phyloP scores from a whole-genome alignment of 768 basidiomycete species.

The Flagelloscypha sp. region DNA sequence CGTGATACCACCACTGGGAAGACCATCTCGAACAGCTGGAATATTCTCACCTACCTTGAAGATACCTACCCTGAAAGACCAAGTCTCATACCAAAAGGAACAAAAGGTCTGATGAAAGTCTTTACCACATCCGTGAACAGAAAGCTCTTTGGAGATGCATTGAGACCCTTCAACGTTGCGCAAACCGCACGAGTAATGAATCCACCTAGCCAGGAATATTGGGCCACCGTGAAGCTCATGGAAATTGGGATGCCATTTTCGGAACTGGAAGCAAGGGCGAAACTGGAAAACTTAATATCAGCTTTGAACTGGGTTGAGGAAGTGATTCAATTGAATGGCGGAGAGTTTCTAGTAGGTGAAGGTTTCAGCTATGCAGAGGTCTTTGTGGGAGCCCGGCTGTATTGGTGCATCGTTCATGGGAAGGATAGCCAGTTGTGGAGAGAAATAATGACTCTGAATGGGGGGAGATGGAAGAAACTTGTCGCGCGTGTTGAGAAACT shows the following conservation, averaged over 20 bases:
- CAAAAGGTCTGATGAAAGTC: conserved; percentile 17
- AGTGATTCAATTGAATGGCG: conserved; percentile 20
- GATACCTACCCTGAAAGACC: conserved; percentile 21
- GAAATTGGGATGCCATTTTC: conserved; percentile 29
- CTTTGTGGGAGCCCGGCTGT: conserved; percentile 18
- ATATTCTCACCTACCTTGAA: conserved; percentile 31
- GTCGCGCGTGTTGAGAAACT: too few relatives aligned
- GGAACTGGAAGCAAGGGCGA: conserved; percentile 18
- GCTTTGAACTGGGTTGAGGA: too few relatives aligned
- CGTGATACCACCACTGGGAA: conserved; percentile 20
- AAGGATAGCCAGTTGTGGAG: conserved; percentile 34
- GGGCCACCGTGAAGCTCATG: too few relatives aligned
- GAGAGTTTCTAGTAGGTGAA: conserved; percentile 23
- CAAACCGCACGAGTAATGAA: conserved; percentile 13
- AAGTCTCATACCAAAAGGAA: conserved; percentile 14
- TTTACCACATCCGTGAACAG: too few relatives aligned
- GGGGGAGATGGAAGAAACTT: too few relatives aligned
- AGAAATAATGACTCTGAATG: too few relatives aligned
- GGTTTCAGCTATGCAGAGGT: too few relatives aligned
- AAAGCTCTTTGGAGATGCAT: too few relatives aligned
- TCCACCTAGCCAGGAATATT: conserved; percentile 22
- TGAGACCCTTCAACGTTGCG: conserved; percentile 10
- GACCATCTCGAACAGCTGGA: conserved; percentile 21
- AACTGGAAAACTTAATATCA: conserved; percentile 19
- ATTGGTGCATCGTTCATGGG: conserved; percentile 26